These are phyloP conservation scores for Pythium folliculosum DNA, from an alignment of 352 stramenopile species.

Conservation along the genomic window DNA sequence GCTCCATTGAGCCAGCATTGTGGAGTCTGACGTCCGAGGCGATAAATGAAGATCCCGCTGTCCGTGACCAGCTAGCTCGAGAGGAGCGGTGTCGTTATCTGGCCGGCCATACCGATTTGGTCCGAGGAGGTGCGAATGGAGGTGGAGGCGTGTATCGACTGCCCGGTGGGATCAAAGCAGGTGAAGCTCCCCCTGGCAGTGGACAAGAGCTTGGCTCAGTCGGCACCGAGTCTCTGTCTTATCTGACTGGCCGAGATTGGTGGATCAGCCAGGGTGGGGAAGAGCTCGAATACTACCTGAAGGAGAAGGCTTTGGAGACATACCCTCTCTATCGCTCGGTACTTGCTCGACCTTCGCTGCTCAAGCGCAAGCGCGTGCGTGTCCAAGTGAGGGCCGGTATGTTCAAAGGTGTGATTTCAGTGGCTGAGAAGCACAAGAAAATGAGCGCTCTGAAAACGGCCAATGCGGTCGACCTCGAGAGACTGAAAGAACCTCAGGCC, in stretches of 20 bases:
- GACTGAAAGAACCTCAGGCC: slow-evolving; percentile 49
- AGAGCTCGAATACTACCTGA: slow-evolving; percentile 79
- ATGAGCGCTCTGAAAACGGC: slow-evolving; percentile 19
- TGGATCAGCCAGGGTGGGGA: slow-evolving; percentile 71
- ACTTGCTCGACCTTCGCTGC: slow-evolving; percentile 53
- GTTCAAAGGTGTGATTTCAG: slow-evolving; percentile 79
- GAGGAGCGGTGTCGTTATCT: slow-evolving; percentile 59
- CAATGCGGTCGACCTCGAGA: slow-evolving; percentile 44
- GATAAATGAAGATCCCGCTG: slow-evolving; percentile 41
- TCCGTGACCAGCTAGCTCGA: slow-evolving; percentile 44
- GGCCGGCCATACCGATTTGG: slow-evolving; percentile 46
- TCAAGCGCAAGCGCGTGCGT: slow-evolving; percentile 52
- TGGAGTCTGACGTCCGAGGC: background rate
- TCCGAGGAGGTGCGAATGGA: slow-evolving; percentile 22
- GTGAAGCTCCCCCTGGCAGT: background rate
- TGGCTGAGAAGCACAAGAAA: slow-evolving; percentile 43
- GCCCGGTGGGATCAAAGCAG: background rate
- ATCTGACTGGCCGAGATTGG: slow-evolving; percentile 67
- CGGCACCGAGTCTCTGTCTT: slow-evolving; percentile 35
- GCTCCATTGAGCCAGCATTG: background rate
- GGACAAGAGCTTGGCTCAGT: background rate
- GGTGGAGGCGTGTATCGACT: slow-evolving; percentile 8
- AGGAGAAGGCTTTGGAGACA: slow-evolving; percentile 69
- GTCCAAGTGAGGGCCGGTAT: slow-evolving; percentile 67
- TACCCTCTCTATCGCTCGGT: slow-evolving; percentile 72